These are phyloP conservation scores for Fusarium multiceps DNA, from an alignment of 2,329 filamentous ascomycete species.

Conservation along the genomic window DNA sequence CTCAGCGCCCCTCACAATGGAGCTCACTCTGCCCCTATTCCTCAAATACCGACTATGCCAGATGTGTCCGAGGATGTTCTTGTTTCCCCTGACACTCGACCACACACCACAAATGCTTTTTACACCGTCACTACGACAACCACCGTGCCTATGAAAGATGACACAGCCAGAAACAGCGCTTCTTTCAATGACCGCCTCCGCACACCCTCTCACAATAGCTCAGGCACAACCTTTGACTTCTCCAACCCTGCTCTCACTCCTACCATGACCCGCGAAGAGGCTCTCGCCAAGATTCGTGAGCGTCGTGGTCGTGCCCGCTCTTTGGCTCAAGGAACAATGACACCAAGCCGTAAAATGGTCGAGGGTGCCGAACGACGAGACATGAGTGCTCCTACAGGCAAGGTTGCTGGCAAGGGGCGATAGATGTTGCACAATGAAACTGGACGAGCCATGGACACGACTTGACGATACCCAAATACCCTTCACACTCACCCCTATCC, in stretches of 20 bases:
- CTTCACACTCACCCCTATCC: slow-evolving; percentile 16
- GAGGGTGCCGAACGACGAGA: slow-evolving; percentile 60
- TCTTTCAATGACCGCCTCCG: slow-evolving; percentile 59
- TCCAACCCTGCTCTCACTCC: slow-evolving; percentile 70
- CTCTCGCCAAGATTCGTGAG: slow-evolving; percentile 79
- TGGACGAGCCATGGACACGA: slow-evolving; percentile 36
- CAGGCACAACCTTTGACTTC: slow-evolving; percentile 59
- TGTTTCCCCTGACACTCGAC: slow-evolving; percentile 49
- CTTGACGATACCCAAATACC: slow-evolving; percentile 32
- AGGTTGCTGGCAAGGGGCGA: slow-evolving; percentile 42
- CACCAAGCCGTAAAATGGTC: slow-evolving; percentile 66
- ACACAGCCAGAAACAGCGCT: slow-evolving; percentile 52
- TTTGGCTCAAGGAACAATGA: slow-evolving; percentile 71
- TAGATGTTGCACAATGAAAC: slow-evolving; percentile 4
- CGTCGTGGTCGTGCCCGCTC: slow-evolving; percentile 77
- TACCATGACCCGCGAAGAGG: slow-evolving; percentile 78
- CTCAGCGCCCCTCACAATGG: slow-evolving; percentile 65
- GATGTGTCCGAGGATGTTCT: slow-evolving; percentile 32
- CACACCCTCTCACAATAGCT: slow-evolving; percentile 57
- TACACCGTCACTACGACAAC: slow-evolving; percentile 64
- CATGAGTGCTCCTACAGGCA: slow-evolving; percentile 60
- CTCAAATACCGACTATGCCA: slow-evolving; percentile 54
- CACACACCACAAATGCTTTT: slow-evolving; percentile 60
- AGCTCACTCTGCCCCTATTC: slow-evolving; percentile 49
- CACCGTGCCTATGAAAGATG: slow-evolving; percentile 63